Percentiles rank a stretch among this genome's conserved stretches.
phyloP scores from a whole-genome alignment of 1,284 basidiomycete genomes.

The Pascua sp. region DNA sequence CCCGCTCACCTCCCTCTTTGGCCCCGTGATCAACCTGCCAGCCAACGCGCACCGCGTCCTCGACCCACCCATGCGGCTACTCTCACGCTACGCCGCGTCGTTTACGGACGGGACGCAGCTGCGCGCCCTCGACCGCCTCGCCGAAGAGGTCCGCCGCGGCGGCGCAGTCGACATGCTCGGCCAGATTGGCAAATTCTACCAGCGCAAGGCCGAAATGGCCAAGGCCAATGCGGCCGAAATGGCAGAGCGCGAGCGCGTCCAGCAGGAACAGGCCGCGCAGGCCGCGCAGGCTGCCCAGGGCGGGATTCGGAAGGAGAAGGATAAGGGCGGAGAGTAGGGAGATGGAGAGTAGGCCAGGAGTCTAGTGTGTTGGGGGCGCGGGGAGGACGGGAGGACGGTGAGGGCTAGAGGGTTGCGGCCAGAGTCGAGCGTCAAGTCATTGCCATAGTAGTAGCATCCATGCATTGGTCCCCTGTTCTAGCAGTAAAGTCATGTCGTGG shows the following conservation, averaged over 20 bases:
- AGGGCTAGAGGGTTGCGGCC: too few relatives aligned
- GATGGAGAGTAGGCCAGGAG: too few relatives aligned
- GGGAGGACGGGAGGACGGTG: too few relatives aligned
- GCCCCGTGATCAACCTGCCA: constrained; percentile 29
- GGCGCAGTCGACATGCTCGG: constrained; percentile 27
- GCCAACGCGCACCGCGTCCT: constrained; percentile 19
- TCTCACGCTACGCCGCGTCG: constrained; percentile 24
- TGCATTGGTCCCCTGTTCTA: too few relatives aligned
- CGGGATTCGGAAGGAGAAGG: constrained; percentile 15
- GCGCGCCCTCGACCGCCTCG: constrained; percentile 3
- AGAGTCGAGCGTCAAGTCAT: too few relatives aligned
- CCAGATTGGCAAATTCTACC: constrained; percentile 15
- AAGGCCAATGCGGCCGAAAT: neutral
- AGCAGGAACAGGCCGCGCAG: constrained; percentile 12
- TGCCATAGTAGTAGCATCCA: too few relatives aligned
- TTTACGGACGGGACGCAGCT: constrained; percentile 36
- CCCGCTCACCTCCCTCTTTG: constrained; percentile 34
- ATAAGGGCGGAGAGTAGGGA: constrained; percentile 16
- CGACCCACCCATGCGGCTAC: constrained; percentile 27
- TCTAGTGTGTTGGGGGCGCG: too few relatives aligned
- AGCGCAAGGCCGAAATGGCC: neutral
- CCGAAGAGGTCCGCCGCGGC: constrained; percentile 20
- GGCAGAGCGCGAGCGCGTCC: neutral
- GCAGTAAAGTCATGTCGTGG: too few relatives aligned
- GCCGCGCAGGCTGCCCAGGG: constrained; percentile 10